A percentile compares a stretch with the other conserved stretches of the same genome.
phyloP scores from a whole-genome alignment of 2,329 filamentous ascomycete genomes.

The Ilyonectria destructans region DNA sequence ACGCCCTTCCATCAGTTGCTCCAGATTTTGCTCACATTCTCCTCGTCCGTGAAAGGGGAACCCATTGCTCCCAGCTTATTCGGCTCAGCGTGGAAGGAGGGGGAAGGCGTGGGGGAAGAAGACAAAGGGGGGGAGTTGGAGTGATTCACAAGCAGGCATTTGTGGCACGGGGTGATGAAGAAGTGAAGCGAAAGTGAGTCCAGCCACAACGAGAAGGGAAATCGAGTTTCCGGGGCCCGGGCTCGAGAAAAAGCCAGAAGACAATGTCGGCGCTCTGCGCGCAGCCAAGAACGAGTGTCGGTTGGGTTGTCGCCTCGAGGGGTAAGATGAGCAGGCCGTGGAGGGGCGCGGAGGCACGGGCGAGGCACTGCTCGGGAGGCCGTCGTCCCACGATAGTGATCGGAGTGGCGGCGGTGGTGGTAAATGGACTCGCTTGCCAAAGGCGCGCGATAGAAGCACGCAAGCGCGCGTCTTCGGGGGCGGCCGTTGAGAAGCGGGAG shows the following conservation, averaged over 20 bases:
- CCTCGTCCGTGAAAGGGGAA: conserved; percentile 63
- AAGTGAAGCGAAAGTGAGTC: conserved; percentile 35
- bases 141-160: conserved; percentile 35
- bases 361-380: conserved; percentile 19
- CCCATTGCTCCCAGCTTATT: conserved; percentile 38
- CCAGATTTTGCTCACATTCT: conserved; percentile 63
- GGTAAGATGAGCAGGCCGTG: conserved; percentile 22
- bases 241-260: conserved; percentile 16
- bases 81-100: conserved; percentile 27
- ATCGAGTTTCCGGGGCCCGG: conserved; percentile 14
- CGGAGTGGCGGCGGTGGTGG: conserved; percentile 11
- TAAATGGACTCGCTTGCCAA: conserved; percentile 35
- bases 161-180: conserved; percentile 26
- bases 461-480: conserved; percentile 37
- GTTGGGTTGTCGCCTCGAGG: conserved; percentile 29
- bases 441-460: conserved; percentile 36
- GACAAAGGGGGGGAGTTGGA: conserved; percentile 28
- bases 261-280: conserved; percentile 26
- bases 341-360: conserved; percentile 27
- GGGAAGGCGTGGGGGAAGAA: conserved; percentile 24
- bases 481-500: conserved; percentile 38
- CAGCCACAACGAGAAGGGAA: conserved; percentile 34
- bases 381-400: conserved; percentile 28
- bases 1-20: conserved; percentile 11
- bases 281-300: conserved; percentile 33